Evolutionary conservation across 1,284 basidiomycete genomes (phyloP).

Genomic region (Ganoderma meredithae): DNA sequence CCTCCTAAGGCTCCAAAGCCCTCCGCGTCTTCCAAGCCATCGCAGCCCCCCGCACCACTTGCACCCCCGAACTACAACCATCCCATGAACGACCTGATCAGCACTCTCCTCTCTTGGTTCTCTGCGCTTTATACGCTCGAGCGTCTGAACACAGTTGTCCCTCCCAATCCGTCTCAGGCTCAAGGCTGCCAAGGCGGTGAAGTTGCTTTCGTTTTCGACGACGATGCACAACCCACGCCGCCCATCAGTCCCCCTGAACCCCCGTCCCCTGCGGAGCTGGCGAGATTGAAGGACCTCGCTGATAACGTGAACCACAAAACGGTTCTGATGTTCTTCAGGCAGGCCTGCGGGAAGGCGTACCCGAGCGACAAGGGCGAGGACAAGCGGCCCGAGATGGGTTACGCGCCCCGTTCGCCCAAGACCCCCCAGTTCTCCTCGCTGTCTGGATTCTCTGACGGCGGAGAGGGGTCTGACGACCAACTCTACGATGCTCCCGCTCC

Average conservation of each 20-base stretch:
- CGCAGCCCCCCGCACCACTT: not conserved
- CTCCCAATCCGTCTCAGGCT: not conserved
- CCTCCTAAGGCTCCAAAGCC: too few relatives aligned
- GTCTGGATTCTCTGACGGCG: not conserved
- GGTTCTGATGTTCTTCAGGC: not conserved
- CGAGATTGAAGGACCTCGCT: not conserved
- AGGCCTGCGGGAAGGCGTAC: too few relatives aligned
- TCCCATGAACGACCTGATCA: conserved; percentile 5
- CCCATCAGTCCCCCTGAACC: too few relatives aligned
- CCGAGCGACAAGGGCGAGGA: too few relatives aligned
- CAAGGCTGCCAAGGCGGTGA: not conserved
- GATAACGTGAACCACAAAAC: not conserved
- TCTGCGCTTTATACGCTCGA: not conserved
- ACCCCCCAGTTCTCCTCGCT: not conserved
- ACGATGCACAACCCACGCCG: not conserved
- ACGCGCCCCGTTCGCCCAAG: not conserved
- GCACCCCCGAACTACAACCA: conserved; percentile 1
- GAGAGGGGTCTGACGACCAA: not conserved
- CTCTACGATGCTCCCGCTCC: not conserved
- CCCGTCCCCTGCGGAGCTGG: not conserved
- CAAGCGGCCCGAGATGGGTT: not conserved
- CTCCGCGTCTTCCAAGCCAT: too few relatives aligned
- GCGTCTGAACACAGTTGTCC: not conserved
- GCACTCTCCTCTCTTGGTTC: conserved; percentile 9
- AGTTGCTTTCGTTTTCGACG: not conserved